Evolutionary conservation across 148 eudicot species (phyloP).

Genomic region (Beta vulgaris): DNA sequence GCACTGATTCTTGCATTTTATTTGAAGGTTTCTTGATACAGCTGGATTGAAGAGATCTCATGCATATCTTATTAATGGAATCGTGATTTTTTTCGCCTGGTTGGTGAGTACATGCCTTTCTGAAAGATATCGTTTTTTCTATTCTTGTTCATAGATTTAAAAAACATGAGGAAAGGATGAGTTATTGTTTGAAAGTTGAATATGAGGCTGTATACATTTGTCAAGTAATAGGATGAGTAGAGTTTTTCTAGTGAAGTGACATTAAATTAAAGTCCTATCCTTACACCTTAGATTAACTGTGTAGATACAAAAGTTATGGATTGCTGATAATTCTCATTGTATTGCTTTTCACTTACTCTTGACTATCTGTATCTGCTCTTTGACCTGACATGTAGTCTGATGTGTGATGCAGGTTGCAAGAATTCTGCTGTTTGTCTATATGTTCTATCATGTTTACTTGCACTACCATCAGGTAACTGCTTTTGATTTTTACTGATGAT

Average conservation of each 20-base stretch:
- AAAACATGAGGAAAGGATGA: background rate
- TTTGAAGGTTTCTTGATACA: constrained; percentile 80
- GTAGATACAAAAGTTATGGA: background rate
- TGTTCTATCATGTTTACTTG: constrained; percentile 88
- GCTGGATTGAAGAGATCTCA: constrained; percentile 86
- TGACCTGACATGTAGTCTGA: constrained; percentile 12
- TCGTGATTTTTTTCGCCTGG: constrained; percentile 88
- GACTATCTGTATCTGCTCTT: background rate
- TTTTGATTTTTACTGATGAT: background rate
- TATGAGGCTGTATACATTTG: background rate
- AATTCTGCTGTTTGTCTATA: constrained; percentile 89
- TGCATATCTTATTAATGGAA: constrained; percentile 88
- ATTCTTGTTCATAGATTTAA: background rate
- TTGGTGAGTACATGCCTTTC: constrained; percentile 56
- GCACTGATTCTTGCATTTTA: constrained; percentile 15
- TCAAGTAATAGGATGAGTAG: background rate
- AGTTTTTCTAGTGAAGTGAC: background rate
- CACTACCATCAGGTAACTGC: constrained; percentile 84
- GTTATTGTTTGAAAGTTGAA: background rate
- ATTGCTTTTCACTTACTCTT: background rate
- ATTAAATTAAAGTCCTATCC: background rate
- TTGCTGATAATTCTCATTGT: background rate
- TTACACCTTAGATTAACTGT: background rate
- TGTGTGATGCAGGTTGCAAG: constrained; percentile 82
- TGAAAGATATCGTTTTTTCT: background rate